Conservation (phyloP, 441 rosid species). For the Gossypium laxum region DNA sequence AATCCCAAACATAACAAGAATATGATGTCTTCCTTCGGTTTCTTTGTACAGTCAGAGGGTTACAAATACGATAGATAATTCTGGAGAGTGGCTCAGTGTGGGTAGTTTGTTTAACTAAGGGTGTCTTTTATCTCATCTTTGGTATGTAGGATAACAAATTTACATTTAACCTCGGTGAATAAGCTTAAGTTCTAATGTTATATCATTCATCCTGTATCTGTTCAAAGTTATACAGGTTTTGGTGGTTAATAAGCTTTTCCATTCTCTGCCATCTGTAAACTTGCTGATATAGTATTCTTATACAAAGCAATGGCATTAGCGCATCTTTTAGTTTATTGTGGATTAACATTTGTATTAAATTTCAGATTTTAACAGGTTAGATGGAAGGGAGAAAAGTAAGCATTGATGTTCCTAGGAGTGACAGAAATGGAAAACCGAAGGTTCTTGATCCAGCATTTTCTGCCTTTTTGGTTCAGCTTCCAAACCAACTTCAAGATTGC, state of each 20-base stretch:
- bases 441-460: slow-evolving; percentile 50
- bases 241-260: not conserved
- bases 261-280: not conserved
- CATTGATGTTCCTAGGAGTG: slow-evolving; percentile 17
- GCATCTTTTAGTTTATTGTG: not conserved
- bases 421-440: slow-evolving; percentile 28
- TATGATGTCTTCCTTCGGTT: not conserved
- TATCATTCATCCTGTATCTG: not conserved
- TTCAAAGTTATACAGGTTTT: not conserved
- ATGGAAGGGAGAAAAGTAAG: slow-evolving; percentile 18
- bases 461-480: slow-evolving; percentile 40
- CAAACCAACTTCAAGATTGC: slow-evolving; percentile 37
- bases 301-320: not conserved
- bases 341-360: slow-evolving; percentile 7
- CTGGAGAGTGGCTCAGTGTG: not conserved
- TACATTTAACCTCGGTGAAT: not conserved
- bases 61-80: not conserved
- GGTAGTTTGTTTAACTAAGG: not conserved
- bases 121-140: not conserved
- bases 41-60: not conserved
- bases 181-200: not conserved
- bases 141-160: not conserved
- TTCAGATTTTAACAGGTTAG: slow-evolving; percentile 29
- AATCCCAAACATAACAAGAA: not conserved
- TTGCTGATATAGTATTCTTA: not conserved